Percentiles rank a stretch among this genome's conserved stretches.
These are phyloP conservation scores for Leersia perrieri DNA, from an alignment of 176 grass and related monocot species.

Conservation along the genomic window DNA sequence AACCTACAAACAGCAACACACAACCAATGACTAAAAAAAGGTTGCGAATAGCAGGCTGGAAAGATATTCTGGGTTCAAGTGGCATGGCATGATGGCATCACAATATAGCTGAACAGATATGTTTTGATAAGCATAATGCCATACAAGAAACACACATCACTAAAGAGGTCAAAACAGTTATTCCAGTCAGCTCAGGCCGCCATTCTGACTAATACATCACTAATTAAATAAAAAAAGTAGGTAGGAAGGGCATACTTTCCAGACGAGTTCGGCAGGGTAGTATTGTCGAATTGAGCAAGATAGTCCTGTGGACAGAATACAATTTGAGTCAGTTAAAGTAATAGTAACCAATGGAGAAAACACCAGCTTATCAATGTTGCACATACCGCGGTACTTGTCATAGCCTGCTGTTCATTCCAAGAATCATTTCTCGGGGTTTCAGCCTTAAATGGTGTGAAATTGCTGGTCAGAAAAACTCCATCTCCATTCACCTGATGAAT, in stretches of 20 bases:
- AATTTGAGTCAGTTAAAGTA: slow-evolving; percentile 23
- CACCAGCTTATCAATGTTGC: slow-evolving; percentile 27
- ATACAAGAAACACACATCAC: neutral
- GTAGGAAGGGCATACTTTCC: slow-evolving; percentile 60
- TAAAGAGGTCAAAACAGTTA: slow-evolving; percentile 15
- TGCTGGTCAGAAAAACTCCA: slow-evolving; percentile 88
- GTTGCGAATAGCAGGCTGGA: neutral
- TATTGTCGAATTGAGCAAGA: slow-evolving; percentile 65
- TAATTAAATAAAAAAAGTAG: slow-evolving; percentile 9
- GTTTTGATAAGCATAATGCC: neutral
- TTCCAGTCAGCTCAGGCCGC: neutral
- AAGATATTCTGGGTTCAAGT: neutral
- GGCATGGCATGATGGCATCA: too few relatives aligned
- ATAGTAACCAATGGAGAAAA: slow-evolving; percentile 22
- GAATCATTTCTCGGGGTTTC: slow-evolving; percentile 76
- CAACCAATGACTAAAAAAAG: neutral
- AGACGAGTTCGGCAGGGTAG: slow-evolving; percentile 49
- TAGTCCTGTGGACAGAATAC: slow-evolving; percentile 61
- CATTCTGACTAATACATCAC: slow-evolving; percentile 13
- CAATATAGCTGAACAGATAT: slow-evolving; percentile 13
- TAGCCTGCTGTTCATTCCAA: slow-evolving; percentile 91
- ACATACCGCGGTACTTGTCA: slow-evolving; percentile 87
- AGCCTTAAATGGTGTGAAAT: slow-evolving; percentile 83
- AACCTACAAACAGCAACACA: neutral
- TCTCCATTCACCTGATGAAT: slow-evolving; percentile 86